Conservation (phyloP, 2,329 filamentous ascomycete species). For the Aspergillus ruber region DNA sequence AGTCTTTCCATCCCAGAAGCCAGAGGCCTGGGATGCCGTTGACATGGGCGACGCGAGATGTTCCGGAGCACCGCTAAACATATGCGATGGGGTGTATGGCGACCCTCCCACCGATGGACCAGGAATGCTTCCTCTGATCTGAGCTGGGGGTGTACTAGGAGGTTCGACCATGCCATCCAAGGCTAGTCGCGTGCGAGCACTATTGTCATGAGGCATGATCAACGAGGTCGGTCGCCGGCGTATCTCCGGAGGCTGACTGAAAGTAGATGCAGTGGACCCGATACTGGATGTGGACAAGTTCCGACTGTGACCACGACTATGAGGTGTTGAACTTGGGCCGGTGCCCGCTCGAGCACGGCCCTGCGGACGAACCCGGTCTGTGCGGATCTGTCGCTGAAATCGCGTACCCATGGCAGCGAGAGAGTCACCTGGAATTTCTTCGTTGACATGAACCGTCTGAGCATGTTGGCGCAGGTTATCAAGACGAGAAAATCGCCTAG, state of each 20-base stretch:
- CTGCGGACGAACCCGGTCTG: slow-evolving; percentile 71
- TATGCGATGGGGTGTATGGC: slow-evolving; percentile 76
- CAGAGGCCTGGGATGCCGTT: slow-evolving; percentile 61
- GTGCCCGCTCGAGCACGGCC: slow-evolving; percentile 72
- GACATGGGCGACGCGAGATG: slow-evolving; percentile 72
- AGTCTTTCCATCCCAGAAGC: slow-evolving; percentile 65
- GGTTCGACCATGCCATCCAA: slow-evolving; percentile 60
- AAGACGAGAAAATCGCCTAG: slow-evolving; percentile 81
- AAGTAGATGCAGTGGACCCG: slow-evolving; percentile 64
- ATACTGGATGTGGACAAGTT: slow-evolving; percentile 89
- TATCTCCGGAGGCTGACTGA: slow-evolving; percentile 56
- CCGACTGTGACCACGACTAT: slow-evolving; percentile 69
- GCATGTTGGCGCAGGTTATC: slow-evolving; percentile 96
- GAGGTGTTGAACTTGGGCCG: slow-evolving; percentile 63
- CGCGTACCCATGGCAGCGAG: slow-evolving; percentile 86
- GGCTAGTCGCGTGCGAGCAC: slow-evolving; percentile 55
- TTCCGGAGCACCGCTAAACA: slow-evolving; percentile 63
- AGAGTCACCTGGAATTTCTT: slow-evolving; percentile 90
- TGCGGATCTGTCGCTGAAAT: slow-evolving; percentile 86
- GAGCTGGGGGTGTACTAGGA: slow-evolving; percentile 56
- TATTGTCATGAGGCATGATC: slow-evolving; percentile 69
- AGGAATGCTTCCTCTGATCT: slow-evolving; percentile 46
- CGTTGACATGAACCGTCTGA: slow-evolving; percentile 94
- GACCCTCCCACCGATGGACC: slow-evolving; percentile 60
- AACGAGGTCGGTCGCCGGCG: slow-evolving; percentile 72